Base-by-base conservation (phyloP, 371 early-diverging fungal genomes). In the Nosema muscidifuracis region DNA sequence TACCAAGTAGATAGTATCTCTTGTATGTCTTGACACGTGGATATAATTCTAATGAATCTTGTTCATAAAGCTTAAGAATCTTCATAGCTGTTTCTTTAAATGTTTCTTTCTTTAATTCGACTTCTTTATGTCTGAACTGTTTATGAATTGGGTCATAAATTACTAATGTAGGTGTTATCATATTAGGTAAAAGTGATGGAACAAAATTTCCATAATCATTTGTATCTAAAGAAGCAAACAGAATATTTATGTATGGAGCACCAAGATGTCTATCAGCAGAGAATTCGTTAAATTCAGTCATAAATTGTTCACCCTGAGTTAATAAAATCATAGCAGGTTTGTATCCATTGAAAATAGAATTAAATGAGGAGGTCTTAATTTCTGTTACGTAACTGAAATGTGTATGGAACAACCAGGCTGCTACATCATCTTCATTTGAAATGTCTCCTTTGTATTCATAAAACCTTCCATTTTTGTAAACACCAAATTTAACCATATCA, bases 331-430 rank as follows among this genome's bases (percentile, higher is more conserved):
- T 50, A 10, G 75, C 82, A 16, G 85, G 85, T 62, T 84, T 84
- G 26, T 81, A 67, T 0, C 85, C 85, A 68, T 83, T 82, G 74
- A 84, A 84, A 43, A 84, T 74, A 16, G 80, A 66, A 58, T 76
- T 81, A 70, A 84, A 84, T 66, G 82, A 83, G n/a, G 80, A 77
- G 44, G 79, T 82, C 0, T 50, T 67, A 9, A 84, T 73, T 58
- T 67, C 78, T 38, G 83, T 81, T n/a, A 82, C 67, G 55, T 82
- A 73, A 12, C 80, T 78, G 73, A 82, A 84, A 73, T 83, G 83
- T 2, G 83, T 68, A 62, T 82, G 80, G 68, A 82, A 84, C 34
- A 84, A 77, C 85, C 85, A 84, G 28, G 80, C 82, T 26, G 74
- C 50, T n/a, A 84, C 65, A 16, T 73, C 78, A 36, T 75, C 55